Evolutionary conservation across 2,329 filamentous ascomycete genomes (phyloP).

Genomic region (Fusarium luffae): DNA sequence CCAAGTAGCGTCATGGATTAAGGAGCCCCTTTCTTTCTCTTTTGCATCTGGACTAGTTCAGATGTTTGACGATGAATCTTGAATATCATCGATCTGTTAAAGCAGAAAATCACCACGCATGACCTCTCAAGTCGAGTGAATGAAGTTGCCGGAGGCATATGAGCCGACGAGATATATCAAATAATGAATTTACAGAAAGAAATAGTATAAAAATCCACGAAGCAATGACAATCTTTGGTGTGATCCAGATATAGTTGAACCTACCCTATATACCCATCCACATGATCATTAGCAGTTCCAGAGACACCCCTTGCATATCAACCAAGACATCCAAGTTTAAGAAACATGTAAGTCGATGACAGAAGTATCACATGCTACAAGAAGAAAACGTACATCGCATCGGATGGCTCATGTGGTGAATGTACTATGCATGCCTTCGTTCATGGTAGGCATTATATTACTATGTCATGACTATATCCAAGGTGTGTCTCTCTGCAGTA

Average conservation of each 20-base stretch:
- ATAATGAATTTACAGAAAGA: no score
- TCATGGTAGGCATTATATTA: constrained; percentile 34
- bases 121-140: neutral
- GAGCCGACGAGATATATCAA: no score
- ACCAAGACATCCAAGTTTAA: neutral
- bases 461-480: constrained; percentile 39
- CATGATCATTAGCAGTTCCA: neutral
- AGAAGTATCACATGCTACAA: neutral
- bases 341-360: neutral
- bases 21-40: neutral
- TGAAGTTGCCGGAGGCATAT: neutral
- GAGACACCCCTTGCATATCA: constrained; percentile 2
- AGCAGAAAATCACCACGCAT: neutral
- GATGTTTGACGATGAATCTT: neutral
- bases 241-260: neutral
- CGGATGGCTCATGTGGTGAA: neutral
- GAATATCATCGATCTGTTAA: neutral
- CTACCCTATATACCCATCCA: constrained; percentile 5
- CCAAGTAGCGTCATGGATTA: neutral
- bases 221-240: neutral
- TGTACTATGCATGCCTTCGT: constrained; percentile 3
- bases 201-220: neutral
- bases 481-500: constrained; percentile 21
- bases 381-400: neutral
- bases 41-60: neutral